Evolutionary conservation across 441 rosid species (phyloP), one percentile per base, ranked within the genome.

Genomic region (Pelargonium citronellum): DNA sequence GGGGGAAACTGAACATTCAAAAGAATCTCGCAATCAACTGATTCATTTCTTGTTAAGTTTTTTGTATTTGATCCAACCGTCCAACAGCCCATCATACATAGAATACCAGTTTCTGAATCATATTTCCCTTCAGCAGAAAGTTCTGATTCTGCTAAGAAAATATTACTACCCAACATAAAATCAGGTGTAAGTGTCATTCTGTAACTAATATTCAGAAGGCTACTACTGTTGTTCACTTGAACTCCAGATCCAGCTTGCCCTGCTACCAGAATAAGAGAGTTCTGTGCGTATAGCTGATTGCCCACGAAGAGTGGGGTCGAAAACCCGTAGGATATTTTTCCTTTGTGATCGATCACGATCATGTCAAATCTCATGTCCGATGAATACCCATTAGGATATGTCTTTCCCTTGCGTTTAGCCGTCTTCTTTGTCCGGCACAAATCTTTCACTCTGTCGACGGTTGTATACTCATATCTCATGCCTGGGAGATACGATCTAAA

Each of bases 51-150:
- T 34, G 44, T 69, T 44, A 72, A 69, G 12, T 64, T 69, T 58
- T 24, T 63, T 71, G 67, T 69, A n/a, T 74, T 71, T 69, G 74
- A 71, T 67, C 71, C 63, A 53, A 77, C 19, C 10, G 74, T 69
- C 66, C 81, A 84, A 78, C 99, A 94, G 16, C 97, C 99, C 51
- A 89, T 76, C 99, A 94, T 88, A 78, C 99, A 94, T 68, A 94
- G 79, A 67, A 75, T 80, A 69, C 99, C 96, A 15, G 80, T 81
- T 51, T 83, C 78, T 24, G 75, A 71, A 80, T 87, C 80, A 74
- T 94, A 91, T 4, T 79, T 80, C 71, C 99, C 99, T 80, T 94
- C 99, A 24, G 94, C 92, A 70, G 82, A 80, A 77, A 94, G 83
- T 70, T 81, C 86, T 1, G 71, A 74, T 63, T 68, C 75, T 24